Conservation (phyloP, 2,329 filamentous ascomycete species). For the Sordariomycetes sp. region DNA sequence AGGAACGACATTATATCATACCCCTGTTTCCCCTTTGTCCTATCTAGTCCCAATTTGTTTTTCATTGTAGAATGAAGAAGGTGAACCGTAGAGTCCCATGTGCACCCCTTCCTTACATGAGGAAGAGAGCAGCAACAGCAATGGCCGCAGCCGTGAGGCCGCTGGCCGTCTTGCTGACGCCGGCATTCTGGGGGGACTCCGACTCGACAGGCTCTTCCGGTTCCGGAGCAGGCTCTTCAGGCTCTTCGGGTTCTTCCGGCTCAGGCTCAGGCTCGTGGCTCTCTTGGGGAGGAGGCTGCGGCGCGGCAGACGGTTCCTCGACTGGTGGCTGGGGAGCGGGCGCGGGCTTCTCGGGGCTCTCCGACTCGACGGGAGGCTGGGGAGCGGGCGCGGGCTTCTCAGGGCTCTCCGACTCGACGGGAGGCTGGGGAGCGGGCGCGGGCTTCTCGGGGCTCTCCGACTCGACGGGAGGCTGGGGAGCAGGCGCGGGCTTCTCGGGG, state of each 20-base stretch:
- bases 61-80: background rate
- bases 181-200: conserved; percentile 18
- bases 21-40: background rate
- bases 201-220: conserved; percentile 10
- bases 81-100: background rate
- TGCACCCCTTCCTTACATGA: background rate
- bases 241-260: no score
- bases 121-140: conserved; percentile 15
- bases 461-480: conserved; percentile 7
- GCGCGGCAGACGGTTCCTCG: no score
- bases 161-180: conserved; percentile 22
- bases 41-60: background rate
- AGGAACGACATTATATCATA: background rate
- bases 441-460: conserved; percentile 3
- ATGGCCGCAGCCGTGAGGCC: conserved; percentile 26
- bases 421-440: conserved; percentile 2
- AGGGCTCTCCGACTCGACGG: background rate
- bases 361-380: no score
- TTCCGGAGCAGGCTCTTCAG: background rate
- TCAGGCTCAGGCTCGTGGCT: no score
- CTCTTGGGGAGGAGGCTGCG: no score
- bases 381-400: conserved; percentile 3
- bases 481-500: conserved; percentile 1
- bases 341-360: no score
- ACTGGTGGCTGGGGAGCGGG: no score